These are phyloP conservation scores for Leishmania lainsoni DNA, from an alignment of 208 protist species.

Conservation along the genomic window DNA sequence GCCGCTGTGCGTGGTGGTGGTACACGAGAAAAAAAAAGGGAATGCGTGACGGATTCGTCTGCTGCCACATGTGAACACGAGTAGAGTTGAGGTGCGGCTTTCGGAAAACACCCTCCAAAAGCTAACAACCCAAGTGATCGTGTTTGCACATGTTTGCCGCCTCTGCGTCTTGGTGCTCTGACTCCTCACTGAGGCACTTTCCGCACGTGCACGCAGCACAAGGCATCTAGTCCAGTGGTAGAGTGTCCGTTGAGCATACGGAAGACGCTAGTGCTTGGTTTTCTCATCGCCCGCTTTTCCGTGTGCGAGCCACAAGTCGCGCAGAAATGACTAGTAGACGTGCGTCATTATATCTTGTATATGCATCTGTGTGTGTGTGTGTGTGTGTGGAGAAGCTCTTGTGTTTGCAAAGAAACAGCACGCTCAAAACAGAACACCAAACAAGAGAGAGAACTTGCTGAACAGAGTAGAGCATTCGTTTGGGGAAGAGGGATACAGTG, in stretches of 20 bases:
- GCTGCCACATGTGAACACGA: neutral
- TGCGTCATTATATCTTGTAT: no score
- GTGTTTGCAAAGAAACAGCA: neutral
- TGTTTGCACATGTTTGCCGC: no score
- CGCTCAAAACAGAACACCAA: neutral
- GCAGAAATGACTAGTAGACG: neutral
- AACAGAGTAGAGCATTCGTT: neutral
- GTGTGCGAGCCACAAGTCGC: neutral
- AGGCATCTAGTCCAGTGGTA: constrained; percentile 9
- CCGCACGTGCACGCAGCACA: neutral
- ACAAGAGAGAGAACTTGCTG: neutral
- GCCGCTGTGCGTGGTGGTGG: no score
- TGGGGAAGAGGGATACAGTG: neutral
- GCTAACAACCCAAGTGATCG: no score
- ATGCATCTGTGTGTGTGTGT: no score
- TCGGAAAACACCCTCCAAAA: no score
- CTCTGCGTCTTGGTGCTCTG: neutral
- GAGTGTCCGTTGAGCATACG: constrained; percentile 10
- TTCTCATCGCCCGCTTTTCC: constrained; percentile 1
- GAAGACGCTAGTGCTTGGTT: constrained; percentile 7
- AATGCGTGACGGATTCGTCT: neutral
- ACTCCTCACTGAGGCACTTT: constrained; percentile 5
- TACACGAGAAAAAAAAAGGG: neutral
- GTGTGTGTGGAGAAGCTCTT: neutral
- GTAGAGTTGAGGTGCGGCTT: no score